phyloP scores from a whole-genome alignment of 1,284 basidiomycete genomes.

The Trichosporon inkin region DNA sequence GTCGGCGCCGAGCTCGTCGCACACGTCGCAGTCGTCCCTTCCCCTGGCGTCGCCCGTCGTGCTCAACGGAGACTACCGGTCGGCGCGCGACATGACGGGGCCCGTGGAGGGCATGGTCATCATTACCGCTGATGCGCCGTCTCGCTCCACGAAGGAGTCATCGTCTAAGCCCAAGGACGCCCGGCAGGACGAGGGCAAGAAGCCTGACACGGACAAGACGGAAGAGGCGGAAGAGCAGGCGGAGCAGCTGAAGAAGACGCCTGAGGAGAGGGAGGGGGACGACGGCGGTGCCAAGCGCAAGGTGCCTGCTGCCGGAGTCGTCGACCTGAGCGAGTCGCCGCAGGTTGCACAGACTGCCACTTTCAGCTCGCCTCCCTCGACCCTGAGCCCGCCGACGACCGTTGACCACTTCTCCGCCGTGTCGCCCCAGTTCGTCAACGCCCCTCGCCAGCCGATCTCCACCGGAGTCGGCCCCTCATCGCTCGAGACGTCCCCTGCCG shows the following conservation, averaged over 20 bases:
- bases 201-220: not conserved
- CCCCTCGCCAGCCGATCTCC: slow-evolving; percentile 1
- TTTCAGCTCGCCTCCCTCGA: not conserved
- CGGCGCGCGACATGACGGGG: slow-evolving; percentile 1
- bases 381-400: not conserved
- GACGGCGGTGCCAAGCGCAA: not conserved
- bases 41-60: not conserved
- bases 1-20: not conserved
- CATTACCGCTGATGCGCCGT: not conserved
- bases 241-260: not conserved
- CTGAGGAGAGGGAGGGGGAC: not conserved
- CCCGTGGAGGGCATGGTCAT: slow-evolving; percentile 6
- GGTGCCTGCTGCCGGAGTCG: not conserved
- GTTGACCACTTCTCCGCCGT: not conserved
- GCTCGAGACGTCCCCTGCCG: not conserved
- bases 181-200: not conserved
- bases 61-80: slow-evolving; percentile 6
- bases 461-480: not conserved
- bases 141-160: not conserved
- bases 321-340: slow-evolving; percentile 5
- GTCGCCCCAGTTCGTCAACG: slow-evolving; percentile 13
- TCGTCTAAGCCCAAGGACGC: not conserved
- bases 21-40: not conserved
- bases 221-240: not conserved
- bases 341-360: not conserved